Percentiles rank a stretch among this genome's conserved stretches.
Evolutionary conservation across 2,329 filamentous ascomycete species (phyloP).

Genomic region (Diplodia scrobiculata): DNA sequence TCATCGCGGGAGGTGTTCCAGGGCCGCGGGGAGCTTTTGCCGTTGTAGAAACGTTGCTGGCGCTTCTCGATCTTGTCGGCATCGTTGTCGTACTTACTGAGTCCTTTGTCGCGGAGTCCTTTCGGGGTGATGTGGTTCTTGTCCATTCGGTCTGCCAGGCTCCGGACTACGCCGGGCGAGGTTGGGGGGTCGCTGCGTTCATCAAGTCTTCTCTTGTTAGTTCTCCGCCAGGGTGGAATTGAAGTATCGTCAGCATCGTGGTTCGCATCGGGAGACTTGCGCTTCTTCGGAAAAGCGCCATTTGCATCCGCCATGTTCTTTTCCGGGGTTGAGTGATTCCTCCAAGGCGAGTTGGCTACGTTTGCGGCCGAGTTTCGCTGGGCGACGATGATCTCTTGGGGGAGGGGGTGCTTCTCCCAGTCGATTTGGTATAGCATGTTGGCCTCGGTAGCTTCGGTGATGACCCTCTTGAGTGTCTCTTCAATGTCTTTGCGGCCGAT

Average conservation of each 20-base stretch:
- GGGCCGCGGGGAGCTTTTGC: conserved; percentile 57
- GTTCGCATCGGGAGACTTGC: conserved; percentile 69
- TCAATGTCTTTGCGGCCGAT: conserved; percentile 70
- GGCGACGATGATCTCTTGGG: conserved; percentile 77
- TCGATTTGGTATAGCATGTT: conserved; percentile 72
- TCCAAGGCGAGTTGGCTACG: conserved; percentile 37
- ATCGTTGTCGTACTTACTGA: conserved; percentile 88
- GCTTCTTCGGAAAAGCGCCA: conserved; percentile 61
- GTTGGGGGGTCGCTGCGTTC: conserved; percentile 49
- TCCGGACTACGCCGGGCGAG: conserved; percentile 37
- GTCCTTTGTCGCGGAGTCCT: conserved; percentile 45
- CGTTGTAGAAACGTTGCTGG: conserved; percentile 77
- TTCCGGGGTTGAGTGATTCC: conserved; percentile 32
- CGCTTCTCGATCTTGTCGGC: conserved; percentile 90
- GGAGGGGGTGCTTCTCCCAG: conserved; percentile 81
- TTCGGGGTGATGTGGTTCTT: conserved; percentile 47
- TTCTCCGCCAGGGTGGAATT: conserved; percentile 71
- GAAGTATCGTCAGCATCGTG: conserved; percentile 55
- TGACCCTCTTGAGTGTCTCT: conserved; percentile 79
- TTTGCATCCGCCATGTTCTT: conserved; percentile 32
- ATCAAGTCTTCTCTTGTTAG: conserved; percentile 70
- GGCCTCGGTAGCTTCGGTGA: conserved; percentile 76
- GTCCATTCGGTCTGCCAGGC: conserved; percentile 45
- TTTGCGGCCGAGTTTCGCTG: conserved; percentile 60
- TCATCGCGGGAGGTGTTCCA: conserved; percentile 50